Base-by-base conservation (phyloP, 148 eudicot genomes). In the Polygonum maritimum region DNA sequence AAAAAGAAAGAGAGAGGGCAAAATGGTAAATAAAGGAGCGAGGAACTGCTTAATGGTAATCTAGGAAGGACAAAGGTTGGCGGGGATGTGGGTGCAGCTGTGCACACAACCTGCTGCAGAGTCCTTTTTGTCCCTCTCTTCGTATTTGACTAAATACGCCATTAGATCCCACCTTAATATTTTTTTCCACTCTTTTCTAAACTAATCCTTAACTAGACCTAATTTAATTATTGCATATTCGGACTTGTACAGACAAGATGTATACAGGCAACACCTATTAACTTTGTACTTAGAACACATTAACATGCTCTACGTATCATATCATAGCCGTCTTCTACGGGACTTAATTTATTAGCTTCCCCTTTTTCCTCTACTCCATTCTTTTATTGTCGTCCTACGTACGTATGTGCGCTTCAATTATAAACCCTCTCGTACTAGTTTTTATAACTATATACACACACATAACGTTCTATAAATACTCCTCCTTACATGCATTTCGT, bases 11-110 rank as follows among this genome's bases (percentile, higher is more conserved):
- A 41, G 6, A 9, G 18, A 14, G 57, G 57, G 57, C 57, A 51
- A 58, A 58, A 58, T 58, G 65, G 65, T 58, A 21, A 21, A 58
- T 58, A 10, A 22, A 21, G 4, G 0, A 22, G 14, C 36, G 35
- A 58, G 35, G 9, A 4, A 21, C 22, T 21, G 2, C 1, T 58
- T 21, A 15, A 58, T 21, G 70, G 70, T 13, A 63, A 63, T 63
- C 40, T 63, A 63, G 70, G 40, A 63, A 63, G 70, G 40, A 63
- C 40, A 63, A 31, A 21, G 65, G 65, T 58, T 58, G 65, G 65
- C 65, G 65, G 65, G 22, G 22, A 35, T 19, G 65, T 35, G 22
- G 22, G 65, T 19, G 65, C 65, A 63, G 65, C 5, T 58, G 65
- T n/a, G 65, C 65, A 63, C 18, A 63, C 69, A 31, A 63, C 12